Conservation (phyloP, 1,284 basidiomycete genomes). For the Chiua sp. region DNA sequence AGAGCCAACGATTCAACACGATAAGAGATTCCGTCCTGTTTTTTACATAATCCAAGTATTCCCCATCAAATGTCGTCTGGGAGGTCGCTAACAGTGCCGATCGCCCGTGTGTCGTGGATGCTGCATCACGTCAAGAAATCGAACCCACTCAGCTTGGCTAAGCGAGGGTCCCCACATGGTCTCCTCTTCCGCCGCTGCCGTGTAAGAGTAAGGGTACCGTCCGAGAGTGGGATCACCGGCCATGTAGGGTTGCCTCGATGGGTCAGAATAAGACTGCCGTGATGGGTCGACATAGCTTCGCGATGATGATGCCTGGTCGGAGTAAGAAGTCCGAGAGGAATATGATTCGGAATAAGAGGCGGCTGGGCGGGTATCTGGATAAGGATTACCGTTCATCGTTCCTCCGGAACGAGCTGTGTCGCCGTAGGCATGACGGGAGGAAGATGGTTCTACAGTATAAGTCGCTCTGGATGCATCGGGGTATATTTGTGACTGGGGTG, state of each 20-base stretch:
- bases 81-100: slow-evolving; percentile 30
- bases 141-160: slow-evolving; percentile 60
- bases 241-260: slow-evolving; percentile 35
- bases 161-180: slow-evolving; percentile 66
- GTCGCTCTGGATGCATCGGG: slow-evolving; percentile 25
- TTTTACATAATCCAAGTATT: slow-evolving; percentile 32
- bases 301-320: slow-evolving; percentile 28
- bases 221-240: slow-evolving; percentile 29
- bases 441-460: slow-evolving; percentile 26
- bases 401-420: slow-evolving; percentile 27
- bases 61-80: slow-evolving; percentile 14
- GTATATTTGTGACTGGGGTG: slow-evolving; percentile 34
- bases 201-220: slow-evolving; percentile 41
- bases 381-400: slow-evolving; percentile 30
- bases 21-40: slow-evolving; percentile 32
- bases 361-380: slow-evolving; percentile 31
- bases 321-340: slow-evolving; percentile 26
- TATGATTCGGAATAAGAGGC: slow-evolving; percentile 33
- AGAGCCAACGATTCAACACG: slow-evolving; percentile 23
- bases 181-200: slow-evolving; percentile 48
- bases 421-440: slow-evolving; percentile 26
- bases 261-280: slow-evolving; percentile 34
- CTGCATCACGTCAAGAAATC: slow-evolving; percentile 53
- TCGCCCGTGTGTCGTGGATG: slow-evolving; percentile 40
- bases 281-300: slow-evolving; percentile 29